Conservation (phyloP, 306 rosid species). For the Acacia crassicarpa region DNA sequence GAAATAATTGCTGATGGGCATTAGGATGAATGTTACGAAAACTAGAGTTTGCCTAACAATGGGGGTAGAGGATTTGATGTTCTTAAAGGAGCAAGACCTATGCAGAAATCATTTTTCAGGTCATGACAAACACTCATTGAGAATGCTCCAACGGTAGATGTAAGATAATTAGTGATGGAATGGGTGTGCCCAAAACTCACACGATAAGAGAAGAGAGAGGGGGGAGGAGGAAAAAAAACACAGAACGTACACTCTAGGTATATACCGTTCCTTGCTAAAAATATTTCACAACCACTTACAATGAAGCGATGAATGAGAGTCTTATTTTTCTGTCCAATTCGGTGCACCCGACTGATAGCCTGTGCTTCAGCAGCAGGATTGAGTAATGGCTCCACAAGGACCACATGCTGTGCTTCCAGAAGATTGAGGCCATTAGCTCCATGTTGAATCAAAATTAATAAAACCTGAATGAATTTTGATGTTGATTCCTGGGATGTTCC, state of each 20-base stretch:
- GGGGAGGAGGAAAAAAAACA: not conserved
- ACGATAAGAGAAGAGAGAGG: not conserved
- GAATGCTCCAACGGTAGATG: not conserved
- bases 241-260: not conserved
- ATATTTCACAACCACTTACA: conserved; percentile 46
- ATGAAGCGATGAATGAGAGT: conserved; percentile 87
- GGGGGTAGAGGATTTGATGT: not conserved
- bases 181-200: not conserved
- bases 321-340: conserved; percentile 73
- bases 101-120: not conserved
- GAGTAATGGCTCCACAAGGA: conserved; percentile 89
- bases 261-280: conserved; percentile 1
- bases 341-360: conserved; percentile 92
- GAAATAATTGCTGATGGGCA: not conserved
- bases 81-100: not conserved
- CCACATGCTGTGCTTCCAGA: conserved; percentile 89
- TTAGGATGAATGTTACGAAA: not conserved
- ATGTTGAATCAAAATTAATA: conserved; percentile 84
- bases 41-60: not conserved
- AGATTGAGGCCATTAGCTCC: conserved; percentile 98
- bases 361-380: conserved; percentile 98
- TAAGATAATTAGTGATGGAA: not conserved
- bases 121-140: not conserved
- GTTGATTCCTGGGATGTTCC: conserved; percentile 42
- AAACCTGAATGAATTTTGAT: conserved; percentile 58